A percentile compares a stretch with the other conserved stretches of the same genome.
phyloP scores from a whole-genome alignment of 2,329 filamentous ascomycete genomes.

The Curvularia lunata region DNA sequence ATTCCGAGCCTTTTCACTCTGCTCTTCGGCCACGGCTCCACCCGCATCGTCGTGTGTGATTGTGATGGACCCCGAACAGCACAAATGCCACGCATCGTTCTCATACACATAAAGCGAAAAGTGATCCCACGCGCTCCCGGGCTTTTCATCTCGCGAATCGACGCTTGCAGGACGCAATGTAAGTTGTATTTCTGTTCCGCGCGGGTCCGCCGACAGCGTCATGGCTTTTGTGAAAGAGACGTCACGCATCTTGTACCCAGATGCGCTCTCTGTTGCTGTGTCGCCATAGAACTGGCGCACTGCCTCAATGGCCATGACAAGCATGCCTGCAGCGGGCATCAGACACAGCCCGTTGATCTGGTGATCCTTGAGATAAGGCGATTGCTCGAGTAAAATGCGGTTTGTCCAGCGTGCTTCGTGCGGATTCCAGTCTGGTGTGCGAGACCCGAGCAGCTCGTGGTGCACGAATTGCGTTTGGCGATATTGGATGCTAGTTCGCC shows the following conservation, averaged over 20 bases:
- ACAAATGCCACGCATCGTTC: slow-evolving; percentile 30
- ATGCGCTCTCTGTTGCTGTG: not conserved
- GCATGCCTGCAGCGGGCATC: slow-evolving; percentile 28
- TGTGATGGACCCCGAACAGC: slow-evolving; percentile 28
- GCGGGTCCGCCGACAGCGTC: slow-evolving; percentile 6
- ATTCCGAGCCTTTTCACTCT: not conserved
- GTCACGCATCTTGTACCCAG: slow-evolving; percentile 16
- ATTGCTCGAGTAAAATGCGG: slow-evolving; percentile 42
- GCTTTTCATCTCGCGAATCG: not conserved
- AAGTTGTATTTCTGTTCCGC: slow-evolving; percentile 22
- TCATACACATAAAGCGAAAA: slow-evolving; percentile 21
- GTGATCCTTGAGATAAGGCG: slow-evolving; percentile 56
- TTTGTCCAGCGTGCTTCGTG: slow-evolving; percentile 19
- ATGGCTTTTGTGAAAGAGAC: slow-evolving; percentile 15
- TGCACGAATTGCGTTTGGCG: slow-evolving; percentile 15
- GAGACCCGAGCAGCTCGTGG: slow-evolving; percentile 33
- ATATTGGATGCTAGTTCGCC: slow-evolving; percentile 16
- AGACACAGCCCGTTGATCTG: slow-evolving; percentile 29
- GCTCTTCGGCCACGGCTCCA: not conserved
- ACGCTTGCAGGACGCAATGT: slow-evolving; percentile 10
- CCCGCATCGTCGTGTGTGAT: slow-evolving; percentile 9
- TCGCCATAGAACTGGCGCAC: slow-evolving; percentile 14
- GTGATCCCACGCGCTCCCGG: slow-evolving; percentile 2
- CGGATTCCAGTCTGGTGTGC: slow-evolving; percentile 20
- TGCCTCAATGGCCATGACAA: slow-evolving; percentile 17